Conservation (phyloP, 2,329 filamentous ascomycete genomes). For the Cryphonectria nitschkei region DNA sequence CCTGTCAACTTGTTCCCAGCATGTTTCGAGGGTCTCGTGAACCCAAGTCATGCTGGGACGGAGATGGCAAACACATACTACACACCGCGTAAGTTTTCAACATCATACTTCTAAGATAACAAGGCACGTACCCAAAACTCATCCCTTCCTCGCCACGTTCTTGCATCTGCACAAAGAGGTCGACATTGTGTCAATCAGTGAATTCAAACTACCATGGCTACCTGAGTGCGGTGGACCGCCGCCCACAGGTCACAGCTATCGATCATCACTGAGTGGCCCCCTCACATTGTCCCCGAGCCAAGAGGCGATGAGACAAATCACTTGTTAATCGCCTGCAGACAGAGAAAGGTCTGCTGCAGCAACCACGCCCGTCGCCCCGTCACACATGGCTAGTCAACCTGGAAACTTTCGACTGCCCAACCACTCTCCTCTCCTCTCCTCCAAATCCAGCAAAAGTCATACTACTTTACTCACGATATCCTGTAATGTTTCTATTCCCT, state of each 20-base stretch:
- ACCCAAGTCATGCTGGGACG: too few species aligned
- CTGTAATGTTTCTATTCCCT: conserved; percentile 12
- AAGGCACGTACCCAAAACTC: too few species aligned
- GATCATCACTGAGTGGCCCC: not conserved
- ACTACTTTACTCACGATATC: conserved; percentile 22
- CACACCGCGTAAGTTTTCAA: too few species aligned
- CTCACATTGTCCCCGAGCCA: not conserved
- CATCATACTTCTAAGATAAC: too few species aligned
- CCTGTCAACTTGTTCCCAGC: too few species aligned
- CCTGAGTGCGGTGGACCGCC: conserved; percentile 12
- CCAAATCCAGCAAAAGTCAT: conserved; percentile 2
- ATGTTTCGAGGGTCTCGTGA: too few species aligned
- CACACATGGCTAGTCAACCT: not conserved
- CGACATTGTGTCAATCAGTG: not conserved
- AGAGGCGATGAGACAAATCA: not conserved
- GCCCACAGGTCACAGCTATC: conserved; percentile 9
- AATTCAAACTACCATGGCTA: conserved; percentile 25
- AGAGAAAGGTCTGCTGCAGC: conserved; percentile 1
- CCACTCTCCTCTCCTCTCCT: not conserved
- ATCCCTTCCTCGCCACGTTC: not conserved
- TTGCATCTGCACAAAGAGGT: not conserved
- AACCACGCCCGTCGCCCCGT: conserved; percentile 4
- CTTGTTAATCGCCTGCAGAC: conserved; percentile 5
- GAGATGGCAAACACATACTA: too few species aligned
- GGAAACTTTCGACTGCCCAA: not conserved